phyloP scores from a whole-genome alignment of 257 asterid species.

The Lycium ferocissimum region DNA sequence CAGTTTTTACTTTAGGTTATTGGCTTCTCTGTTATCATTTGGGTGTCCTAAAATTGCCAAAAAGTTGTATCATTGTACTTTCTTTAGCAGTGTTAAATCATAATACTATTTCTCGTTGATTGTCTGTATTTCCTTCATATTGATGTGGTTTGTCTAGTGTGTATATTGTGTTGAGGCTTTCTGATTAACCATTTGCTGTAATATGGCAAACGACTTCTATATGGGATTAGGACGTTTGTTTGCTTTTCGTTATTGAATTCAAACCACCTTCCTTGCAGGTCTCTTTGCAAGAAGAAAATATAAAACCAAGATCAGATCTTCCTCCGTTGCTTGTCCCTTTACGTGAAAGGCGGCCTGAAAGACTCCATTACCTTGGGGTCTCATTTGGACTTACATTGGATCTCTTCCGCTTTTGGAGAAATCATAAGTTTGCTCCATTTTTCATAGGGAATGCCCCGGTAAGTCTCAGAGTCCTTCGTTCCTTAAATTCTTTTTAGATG shows the following conservation, averaged over 20 bases:
- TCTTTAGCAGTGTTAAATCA: background rate
- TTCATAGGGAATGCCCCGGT: constrained; percentile 77
- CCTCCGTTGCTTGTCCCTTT: constrained; percentile 93
- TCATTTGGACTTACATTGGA: constrained; percentile 93
- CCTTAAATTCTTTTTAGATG: constrained; percentile 9
- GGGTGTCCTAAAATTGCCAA: background rate
- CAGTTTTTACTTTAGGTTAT: background rate
- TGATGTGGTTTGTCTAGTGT: background rate
- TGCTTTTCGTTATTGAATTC: constrained; percentile 14
- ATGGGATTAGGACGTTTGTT: background rate
- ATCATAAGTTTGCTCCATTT: constrained; percentile 88
- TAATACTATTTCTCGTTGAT: background rate
- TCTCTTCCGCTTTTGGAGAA: constrained; percentile 96
- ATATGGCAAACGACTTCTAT: background rate
- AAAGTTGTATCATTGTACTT: background rate
- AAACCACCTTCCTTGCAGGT: constrained; percentile 51
- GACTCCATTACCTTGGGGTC: constrained; percentile 90
- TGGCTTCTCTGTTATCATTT: background rate
- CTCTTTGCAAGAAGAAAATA: constrained; percentile 84
- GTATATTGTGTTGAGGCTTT: background rate
- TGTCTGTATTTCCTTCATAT: background rate
- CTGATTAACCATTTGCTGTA: constrained; percentile 11
- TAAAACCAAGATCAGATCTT: constrained; percentile 75
- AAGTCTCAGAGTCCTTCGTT: constrained; percentile 36
- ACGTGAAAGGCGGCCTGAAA: constrained; percentile 82